Evolutionary conservation across 73 alveolate genomes (phyloP), one percentile per base, ranked within the genome.

Genomic region (Blepharisma japonicum): DNA sequence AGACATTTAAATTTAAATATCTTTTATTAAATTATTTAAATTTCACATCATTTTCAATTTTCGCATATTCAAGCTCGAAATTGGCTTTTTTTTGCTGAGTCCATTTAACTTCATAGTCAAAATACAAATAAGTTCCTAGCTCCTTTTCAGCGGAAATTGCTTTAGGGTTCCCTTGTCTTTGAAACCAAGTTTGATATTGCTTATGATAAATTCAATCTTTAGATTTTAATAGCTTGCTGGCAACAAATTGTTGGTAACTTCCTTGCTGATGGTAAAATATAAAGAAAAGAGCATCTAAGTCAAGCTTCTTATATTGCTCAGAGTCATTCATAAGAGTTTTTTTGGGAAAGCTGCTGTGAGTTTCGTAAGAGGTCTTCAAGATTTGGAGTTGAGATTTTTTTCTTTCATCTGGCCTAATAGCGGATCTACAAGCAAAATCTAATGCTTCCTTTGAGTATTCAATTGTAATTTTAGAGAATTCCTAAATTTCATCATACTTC

Each of bases 351-450:
- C 55, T n/a, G 25, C 4, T 7, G 42, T 70, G 66, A 70, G n/a
- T 45, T n/a, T 11, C 20, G n/a, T 70, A 45, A n/a, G 80, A 54
- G 2, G 56, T n/a, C 45, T 14, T 7, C 2, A 70, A n/a, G n/a
- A 39, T 38, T 20, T 25, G 55, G 38, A 23, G 67, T 55, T 6
- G 9, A 48, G 84, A 20, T 55, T 18, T 77, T 23, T 14, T 20
- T 77, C 85, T 23, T 46, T 81, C 89, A 9, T 55, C 71, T 9
- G 71, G 56, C 48, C 78, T 21, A 9, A 80, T 54, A 32, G 83
- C 45, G 51, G 27, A 55, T 23, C 72, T 55, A 23, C 7, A 81
- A 9, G 86, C 74, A 6, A 66, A 50, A 9, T 81, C 84, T 23
- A 70, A 7, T 45, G 9, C 32, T 54, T 70, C 46, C n/a, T 70